Conservation (phyloP, 179 eudicot genomes). For the Gypsophila paniculata region DNA sequence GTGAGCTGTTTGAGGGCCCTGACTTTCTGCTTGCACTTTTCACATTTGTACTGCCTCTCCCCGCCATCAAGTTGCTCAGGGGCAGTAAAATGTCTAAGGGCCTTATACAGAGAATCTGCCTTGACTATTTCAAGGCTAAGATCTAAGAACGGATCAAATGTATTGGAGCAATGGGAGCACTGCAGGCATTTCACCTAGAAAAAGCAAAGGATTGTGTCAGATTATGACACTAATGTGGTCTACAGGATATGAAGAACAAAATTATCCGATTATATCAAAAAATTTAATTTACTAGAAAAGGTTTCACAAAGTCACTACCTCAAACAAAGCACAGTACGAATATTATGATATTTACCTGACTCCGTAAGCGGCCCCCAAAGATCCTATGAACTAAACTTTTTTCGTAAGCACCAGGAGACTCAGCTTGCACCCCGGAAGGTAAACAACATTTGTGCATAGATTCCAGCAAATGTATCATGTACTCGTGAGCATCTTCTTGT, state of each 20-base stretch:
- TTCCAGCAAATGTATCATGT: conserved; percentile 90
- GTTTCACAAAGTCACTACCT: neutral
- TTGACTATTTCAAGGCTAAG: conserved; percentile 82
- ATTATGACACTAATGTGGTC: neutral
- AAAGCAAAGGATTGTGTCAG: neutral
- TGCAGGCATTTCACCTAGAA: conserved; percentile 89
- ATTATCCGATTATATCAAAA: neutral
- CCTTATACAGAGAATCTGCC: conserved; percentile 74
- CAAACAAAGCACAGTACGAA: neutral
- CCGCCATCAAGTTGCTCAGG: conserved; percentile 91
- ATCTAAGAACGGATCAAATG: conserved; percentile 91
- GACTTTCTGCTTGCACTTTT: conserved; percentile 87
- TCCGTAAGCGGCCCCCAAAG: conserved; percentile 89
- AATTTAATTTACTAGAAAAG: neutral
- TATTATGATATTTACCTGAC: conserved; percentile 53
- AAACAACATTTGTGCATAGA: conserved; percentile 97
- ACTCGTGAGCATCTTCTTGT: conserved; percentile 99
- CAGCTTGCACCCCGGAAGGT: conserved; percentile 85
- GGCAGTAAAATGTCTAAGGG: conserved; percentile 73
- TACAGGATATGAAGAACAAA: neutral
- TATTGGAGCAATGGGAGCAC: conserved; percentile 77
- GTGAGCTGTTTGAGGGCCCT: conserved; percentile 90
- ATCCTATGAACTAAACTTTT: conserved; percentile 92
- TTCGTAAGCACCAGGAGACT: conserved; percentile 91
- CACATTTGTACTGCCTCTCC: conserved; percentile 76